Evolutionary conservation across 2,329 filamentous ascomycete genomes (phyloP), one percentile per base, ranked within the genome.

Genomic region (Botryotinia convoluta): DNA sequence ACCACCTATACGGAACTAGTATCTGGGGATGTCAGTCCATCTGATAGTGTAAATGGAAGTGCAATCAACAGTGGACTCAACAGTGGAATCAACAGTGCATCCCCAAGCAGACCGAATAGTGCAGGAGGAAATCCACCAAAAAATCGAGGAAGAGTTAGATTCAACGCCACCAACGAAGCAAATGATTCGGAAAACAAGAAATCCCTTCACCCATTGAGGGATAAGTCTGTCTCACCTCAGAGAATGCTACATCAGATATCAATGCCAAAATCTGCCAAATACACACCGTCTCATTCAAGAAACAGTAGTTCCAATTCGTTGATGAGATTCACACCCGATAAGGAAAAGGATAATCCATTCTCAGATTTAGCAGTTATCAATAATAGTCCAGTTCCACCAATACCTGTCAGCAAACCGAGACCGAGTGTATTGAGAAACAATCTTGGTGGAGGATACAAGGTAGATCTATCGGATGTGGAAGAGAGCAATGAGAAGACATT

Each of bases 151-250:
- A 77, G 80, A 69, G 80, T 81, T 5, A 76, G 79, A 26, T 81
- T 81, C 75, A 80, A 81, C 69, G 78, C 76, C 64, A 78, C 76
- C 37, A 80, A 78, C 72, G 79, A 80, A 71, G 77, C 77, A 71
- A 80, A 79, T 67, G 80, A 81, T 76, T 69, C 69, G 8, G 70
- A 76, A 35, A 81, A 80, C 71, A 74, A 76, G 37, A 78, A 76
- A 37, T 77, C 75, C 37, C 76, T 69, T 59, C 72, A 77, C 44
- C 78, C 77, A 42, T 65, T 78, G 35, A 77, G 76, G 63, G 76
- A 79, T 54, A 57, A 74, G 72, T 77, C 78, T 14, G 29, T 73
- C 5, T 74, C 76, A 5, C 74, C 74, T 44, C 57, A 57, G 20
- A 60, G 70, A 29, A 22, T 70, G 42, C 8, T 29, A 69, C 48